Conservation (phyloP, 805 yeast species). For the Saturnispora sanitii region DNA sequence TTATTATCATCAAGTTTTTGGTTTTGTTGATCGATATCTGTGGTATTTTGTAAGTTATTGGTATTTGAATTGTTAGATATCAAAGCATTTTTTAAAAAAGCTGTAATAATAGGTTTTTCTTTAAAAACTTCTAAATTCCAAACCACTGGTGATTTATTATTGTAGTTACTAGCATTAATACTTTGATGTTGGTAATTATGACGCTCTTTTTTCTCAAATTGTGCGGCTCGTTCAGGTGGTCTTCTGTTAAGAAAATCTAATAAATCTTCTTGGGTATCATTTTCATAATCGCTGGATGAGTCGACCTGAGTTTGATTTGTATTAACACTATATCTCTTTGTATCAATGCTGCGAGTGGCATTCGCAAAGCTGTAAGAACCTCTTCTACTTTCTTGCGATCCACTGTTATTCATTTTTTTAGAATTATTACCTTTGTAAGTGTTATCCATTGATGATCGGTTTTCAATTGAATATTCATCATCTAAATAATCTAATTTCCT, state of each 20-base stretch:
- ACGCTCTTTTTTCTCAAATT: background rate
- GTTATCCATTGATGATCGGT: slow-evolving; percentile 8
- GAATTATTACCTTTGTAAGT: slow-evolving; percentile 2
- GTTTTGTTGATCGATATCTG: background rate
- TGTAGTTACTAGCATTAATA: background rate
- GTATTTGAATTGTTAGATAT: background rate
- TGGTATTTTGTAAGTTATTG: background rate
- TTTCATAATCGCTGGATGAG: background rate
- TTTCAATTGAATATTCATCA: background rate
- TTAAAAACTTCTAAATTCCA: slow-evolving; percentile 7
- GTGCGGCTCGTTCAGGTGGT: background rate
- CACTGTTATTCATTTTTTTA: background rate
- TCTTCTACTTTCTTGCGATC: slow-evolving; percentile 1
- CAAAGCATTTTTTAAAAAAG: too few relatives aligned
- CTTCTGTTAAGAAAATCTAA: slow-evolving; percentile 8
- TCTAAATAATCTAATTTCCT: too few relatives aligned
- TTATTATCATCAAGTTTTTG: background rate
- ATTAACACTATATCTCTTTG: background rate
- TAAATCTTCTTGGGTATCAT: slow-evolving; percentile 5
- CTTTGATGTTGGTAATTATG: background rate
- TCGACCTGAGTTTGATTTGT: background rate
- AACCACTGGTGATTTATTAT: background rate
- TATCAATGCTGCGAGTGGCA: background rate
- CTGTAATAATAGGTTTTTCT: too few relatives aligned
- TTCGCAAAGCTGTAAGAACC: too few relatives aligned